Conservation (phyloP, 805 yeast genomes). For the Starmerella sp. region DNA sequence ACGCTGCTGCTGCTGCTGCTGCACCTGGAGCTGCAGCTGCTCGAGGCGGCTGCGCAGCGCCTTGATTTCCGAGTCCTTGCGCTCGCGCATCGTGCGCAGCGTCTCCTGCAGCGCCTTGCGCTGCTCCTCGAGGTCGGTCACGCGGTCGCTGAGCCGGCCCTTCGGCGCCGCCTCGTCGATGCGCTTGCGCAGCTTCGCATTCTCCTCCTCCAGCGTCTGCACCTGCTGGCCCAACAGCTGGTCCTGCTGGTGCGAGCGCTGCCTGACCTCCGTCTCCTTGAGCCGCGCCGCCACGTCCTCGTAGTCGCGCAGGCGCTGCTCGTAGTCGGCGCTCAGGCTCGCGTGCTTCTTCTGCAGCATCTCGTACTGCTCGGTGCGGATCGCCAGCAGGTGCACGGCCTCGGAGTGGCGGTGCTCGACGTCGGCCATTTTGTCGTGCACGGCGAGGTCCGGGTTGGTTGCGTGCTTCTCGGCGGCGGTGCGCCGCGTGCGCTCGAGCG, state of each 20-base stretch:
- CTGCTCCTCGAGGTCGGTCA: slow-evolving; percentile 29
- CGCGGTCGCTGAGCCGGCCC: slow-evolving; percentile 30
- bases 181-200: slow-evolving; percentile 24
- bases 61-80: slow-evolving; percentile 31
- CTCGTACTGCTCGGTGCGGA: slow-evolving; percentile 25
- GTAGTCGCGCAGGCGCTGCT: slow-evolving; percentile 1
- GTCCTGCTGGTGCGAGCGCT: slow-evolving; percentile 11
- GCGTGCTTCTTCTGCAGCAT: slow-evolving; percentile 22
- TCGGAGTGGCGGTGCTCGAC: slow-evolving; percentile 26
- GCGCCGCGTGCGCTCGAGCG: slow-evolving; percentile 28
- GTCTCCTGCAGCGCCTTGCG: slow-evolving; percentile 33
- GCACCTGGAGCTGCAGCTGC: slow-evolving; percentile 17
- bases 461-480: slow-evolving; percentile 21
- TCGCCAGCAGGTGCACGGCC: slow-evolving; percentile 25
- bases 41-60: slow-evolving; percentile 25
- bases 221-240: slow-evolving; percentile 26
- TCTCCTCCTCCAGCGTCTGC: slow-evolving; percentile 28
- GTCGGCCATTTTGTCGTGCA: slow-evolving; percentile 19
- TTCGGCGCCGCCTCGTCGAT: slow-evolving; percentile 26
- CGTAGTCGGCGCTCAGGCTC: slow-evolving; percentile 16
- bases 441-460: slow-evolving; percentile 1
- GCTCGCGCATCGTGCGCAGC: slow-evolving; percentile 31
- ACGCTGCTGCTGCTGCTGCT: slow-evolving; percentile 19
- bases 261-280: slow-evolving; percentile 21
- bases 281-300: slow-evolving; percentile 4